These are phyloP conservation scores for Cephalotrichum gorgonifer DNA, from an alignment of 2,329 filamentous ascomycete genomes.

Conservation along the genomic window DNA sequence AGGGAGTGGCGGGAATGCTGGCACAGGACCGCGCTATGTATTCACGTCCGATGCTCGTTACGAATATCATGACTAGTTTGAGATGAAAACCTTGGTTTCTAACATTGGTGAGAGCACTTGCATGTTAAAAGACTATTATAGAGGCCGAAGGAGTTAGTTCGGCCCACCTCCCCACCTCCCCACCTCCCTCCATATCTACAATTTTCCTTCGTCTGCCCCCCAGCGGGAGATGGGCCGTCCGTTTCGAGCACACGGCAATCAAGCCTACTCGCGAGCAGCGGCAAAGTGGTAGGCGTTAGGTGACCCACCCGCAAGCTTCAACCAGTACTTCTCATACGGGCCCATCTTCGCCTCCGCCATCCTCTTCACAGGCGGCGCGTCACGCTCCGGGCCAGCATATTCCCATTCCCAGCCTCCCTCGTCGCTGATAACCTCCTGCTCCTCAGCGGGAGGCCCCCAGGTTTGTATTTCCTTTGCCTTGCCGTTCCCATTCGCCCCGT, in stretches of 20 bases:
- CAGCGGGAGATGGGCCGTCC: neutral
- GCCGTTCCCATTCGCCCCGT: neutral
- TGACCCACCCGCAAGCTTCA: constrained; percentile 31
- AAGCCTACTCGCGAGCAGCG: neutral
- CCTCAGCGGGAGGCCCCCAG: neutral
- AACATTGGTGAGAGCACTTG: too few relatives aligned
- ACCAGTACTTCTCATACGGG: constrained; percentile 38
- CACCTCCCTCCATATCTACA: neutral
- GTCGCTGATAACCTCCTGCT: constrained; percentile 12
- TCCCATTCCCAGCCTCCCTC: constrained; percentile 42
- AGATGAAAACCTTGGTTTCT: too few relatives aligned
- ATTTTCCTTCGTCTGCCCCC: too few relatives aligned
- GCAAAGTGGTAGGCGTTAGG: constrained; percentile 20
- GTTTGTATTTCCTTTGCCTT: neutral
- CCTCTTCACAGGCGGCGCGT: constrained; percentile 27
- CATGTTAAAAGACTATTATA: too few relatives aligned
- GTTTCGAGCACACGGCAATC: too few relatives aligned
- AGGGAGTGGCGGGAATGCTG: neutral
- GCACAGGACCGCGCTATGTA: neutral
- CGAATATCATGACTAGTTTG: neutral
- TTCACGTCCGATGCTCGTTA: neutral
- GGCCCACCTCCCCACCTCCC: too few relatives aligned
- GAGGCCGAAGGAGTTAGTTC: too few relatives aligned
- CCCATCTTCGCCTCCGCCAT: constrained; percentile 44
- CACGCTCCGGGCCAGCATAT: constrained; percentile 32